Evolutionary conservation across 139 green algal genomes (phyloP).

Genomic region (Diplosphaera chodatii): DNA sequence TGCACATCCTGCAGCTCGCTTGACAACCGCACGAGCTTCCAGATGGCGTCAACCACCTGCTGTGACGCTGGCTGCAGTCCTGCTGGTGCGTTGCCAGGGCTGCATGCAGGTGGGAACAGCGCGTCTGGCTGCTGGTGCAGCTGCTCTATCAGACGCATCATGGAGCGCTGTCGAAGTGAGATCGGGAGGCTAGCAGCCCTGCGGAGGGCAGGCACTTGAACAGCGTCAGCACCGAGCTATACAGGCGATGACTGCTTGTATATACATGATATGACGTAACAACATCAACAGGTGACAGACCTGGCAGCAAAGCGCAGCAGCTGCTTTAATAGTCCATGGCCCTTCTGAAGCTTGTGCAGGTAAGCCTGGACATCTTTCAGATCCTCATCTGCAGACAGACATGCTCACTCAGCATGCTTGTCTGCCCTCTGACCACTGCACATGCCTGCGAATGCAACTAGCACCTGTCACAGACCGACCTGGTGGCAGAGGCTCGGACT

Average conservation of each 20-base stretch:
- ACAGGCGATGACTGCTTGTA: too few species aligned
- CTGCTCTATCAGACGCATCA: neutral
- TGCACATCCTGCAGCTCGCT: conserved; percentile 20
- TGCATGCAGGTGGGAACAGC: neutral
- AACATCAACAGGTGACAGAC: too few species aligned
- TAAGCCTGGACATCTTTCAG: conserved; percentile 13
- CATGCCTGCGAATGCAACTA: too few species aligned
- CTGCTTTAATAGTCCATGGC: neutral
- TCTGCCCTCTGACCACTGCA: too few species aligned
- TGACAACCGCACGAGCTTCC: conserved; percentile 37
- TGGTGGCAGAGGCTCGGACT: conserved; percentile 6
- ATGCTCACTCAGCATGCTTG: too few species aligned
- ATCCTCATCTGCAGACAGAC: neutral
- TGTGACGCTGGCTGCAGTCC: neutral
- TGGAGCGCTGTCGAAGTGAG: neutral
- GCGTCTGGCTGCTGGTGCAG: conserved; percentile 7
- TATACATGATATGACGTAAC: too few species aligned
- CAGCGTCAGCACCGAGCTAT: too few species aligned
- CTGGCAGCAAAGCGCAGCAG: neutral
- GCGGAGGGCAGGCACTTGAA: too few species aligned
- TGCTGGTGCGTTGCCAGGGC: neutral
- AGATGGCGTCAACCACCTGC: conserved; percentile 29
- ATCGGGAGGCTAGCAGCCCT: neutral
- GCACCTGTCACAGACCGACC: neutral
- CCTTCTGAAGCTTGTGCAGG: conserved; percentile 16